Percentiles rank a stretch among this genome's conserved stretches.
These are phyloP conservation scores for Camelina laxa DNA, from an alignment of 345 rosid species.

Conservation along the genomic window DNA sequence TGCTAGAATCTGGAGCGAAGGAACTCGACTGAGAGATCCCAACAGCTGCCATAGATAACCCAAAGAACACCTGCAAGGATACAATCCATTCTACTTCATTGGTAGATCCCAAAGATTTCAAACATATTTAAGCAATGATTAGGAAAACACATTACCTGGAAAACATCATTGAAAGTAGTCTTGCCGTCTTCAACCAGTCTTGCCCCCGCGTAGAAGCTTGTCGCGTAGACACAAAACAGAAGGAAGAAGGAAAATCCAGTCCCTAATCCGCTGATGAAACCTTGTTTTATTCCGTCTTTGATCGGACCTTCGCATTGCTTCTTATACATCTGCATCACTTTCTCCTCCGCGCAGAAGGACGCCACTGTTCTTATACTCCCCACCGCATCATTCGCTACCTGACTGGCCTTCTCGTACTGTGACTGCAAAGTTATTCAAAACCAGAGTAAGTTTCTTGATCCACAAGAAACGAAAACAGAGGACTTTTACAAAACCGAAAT, in stretches of 20 bases:
- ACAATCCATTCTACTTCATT: slow-evolving; percentile 2
- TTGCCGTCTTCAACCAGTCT: slow-evolving; percentile 58
- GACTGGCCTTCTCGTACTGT: slow-evolving; percentile 83
- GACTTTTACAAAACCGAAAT: not conserved
- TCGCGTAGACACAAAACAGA: slow-evolving; percentile 55
- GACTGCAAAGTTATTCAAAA: slow-evolving; percentile 46
- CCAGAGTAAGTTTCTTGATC: not conserved
- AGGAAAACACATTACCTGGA: slow-evolving; percentile 46
- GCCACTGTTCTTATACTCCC: slow-evolving; percentile 87
- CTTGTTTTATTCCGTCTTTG: slow-evolving; percentile 68
- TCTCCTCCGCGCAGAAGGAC: slow-evolving; percentile 81
- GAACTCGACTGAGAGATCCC: slow-evolving; percentile 67
- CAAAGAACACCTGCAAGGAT: slow-evolving; percentile 65
- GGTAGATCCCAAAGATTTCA: not conserved
- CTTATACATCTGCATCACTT: slow-evolving; percentile 66
- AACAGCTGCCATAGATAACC: slow-evolving; percentile 58
- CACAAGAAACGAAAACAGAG: slow-evolving; percentile 17
- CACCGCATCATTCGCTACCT: slow-evolving; percentile 85
- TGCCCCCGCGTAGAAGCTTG: slow-evolving; percentile 76
- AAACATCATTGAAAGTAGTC: slow-evolving; percentile 62
- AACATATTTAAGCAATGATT: not conserved
- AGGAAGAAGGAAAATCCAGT: slow-evolving; percentile 65
- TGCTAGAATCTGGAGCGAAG: slow-evolving; percentile 57
- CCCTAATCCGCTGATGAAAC: slow-evolving; percentile 66
- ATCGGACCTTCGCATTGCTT: slow-evolving; percentile 72